Base-by-base conservation (phyloP, 1,284 basidiomycete species). In the Lentinus polychrous region DNA sequence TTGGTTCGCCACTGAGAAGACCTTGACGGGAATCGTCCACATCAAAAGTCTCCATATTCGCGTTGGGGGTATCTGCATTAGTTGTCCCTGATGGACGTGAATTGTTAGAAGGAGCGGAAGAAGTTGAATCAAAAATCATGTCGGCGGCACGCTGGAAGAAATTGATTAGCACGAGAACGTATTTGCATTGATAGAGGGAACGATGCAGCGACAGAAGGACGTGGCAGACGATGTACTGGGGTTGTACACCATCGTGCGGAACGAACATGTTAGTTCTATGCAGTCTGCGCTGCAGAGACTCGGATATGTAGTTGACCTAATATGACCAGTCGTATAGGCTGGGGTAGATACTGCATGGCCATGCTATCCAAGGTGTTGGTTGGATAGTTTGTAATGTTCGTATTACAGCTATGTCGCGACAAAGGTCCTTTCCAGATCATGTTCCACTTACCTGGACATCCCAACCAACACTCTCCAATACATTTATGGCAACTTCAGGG, bases 401-500 rank as follows among this genome's bases (percentile, higher is more conserved):
- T n/a, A n/a, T n/a, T n/a, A n/a, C n/a, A n/a, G n/a, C n/a, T n/a
- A n/a, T n/a, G n/a, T n/a, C n/a, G n/a, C n/a, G n/a, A n/a, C n/a
- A n/a, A n/a, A n/a, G n/a, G n/a, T n/a, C n/a, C n/a, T n/a, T n/a
- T n/a, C n/a, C n/a, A n/a, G n/a, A n/a, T 27, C 10, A 27, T 27
- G 4, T 10, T 4, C 17, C 59, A 49, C 61, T 49, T 52, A 80
- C 81, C 70, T 83, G 73, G 15, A 86, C 75, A 64, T 86, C 78
- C 84, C 85, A 88, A 33, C 74, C 74, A 1, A 81, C 78, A 49
- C 71, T 76, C 40, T 73, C 63, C n/a, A 88, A 68, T 1, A 86
- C 71, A 27, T 66, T 66, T n/a, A 76, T 69, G 2, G 81, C 73
- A 5, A 76, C 74, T 1, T 81, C 78, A 24, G 74, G 71, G 58